phyloP scores from a whole-genome alignment of 768 basidiomycete genomes.

The Pholiota molesta region DNA sequence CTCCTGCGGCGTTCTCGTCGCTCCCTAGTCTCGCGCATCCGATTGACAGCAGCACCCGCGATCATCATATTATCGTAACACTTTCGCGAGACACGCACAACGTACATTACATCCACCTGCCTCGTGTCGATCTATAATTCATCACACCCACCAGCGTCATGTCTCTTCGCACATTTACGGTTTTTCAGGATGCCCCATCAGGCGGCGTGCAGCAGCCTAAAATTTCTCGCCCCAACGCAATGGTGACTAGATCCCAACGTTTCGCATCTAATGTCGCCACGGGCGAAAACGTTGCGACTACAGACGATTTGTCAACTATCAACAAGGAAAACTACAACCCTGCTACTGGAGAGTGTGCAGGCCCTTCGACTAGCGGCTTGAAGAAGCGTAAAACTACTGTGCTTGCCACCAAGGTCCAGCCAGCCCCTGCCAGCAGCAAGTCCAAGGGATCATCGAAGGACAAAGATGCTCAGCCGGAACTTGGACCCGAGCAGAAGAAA shows the following conservation, averaged over 20 bases:
- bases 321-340: conserved; percentile 87
- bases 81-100: conserved; percentile 5
- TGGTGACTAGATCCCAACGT: conserved; percentile 34
- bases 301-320: conserved; percentile 36
- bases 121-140: conserved; percentile 29
- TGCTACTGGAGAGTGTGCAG: conserved; percentile 65
- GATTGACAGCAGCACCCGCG: conserved; percentile 12
- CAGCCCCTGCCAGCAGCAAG: conserved; percentile 34
- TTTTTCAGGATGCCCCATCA: conserved; percentile 60
- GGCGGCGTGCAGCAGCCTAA: conserved; percentile 36
- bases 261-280: conserved; percentile 15
- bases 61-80: conserved; percentile 11
- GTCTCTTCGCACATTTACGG: conserved; percentile 62
- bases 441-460: conserved; percentile 40
- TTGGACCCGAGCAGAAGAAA: conserved; percentile 56
- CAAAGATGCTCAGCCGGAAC: conserved; percentile 36
- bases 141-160: conserved; percentile 34
- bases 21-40: not conserved
- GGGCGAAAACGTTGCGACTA: conserved; percentile 6
- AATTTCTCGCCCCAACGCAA: conserved; percentile 28
- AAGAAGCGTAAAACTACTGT: conserved; percentile 72
- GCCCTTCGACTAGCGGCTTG: conserved; percentile 34
- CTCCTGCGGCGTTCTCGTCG: not conserved
- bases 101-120: conserved; percentile 14
- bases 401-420: conserved; percentile 55